phyloP scores from a whole-genome alignment of 1,284 basidiomycete species.

The Puccinia sorghi region DNA sequence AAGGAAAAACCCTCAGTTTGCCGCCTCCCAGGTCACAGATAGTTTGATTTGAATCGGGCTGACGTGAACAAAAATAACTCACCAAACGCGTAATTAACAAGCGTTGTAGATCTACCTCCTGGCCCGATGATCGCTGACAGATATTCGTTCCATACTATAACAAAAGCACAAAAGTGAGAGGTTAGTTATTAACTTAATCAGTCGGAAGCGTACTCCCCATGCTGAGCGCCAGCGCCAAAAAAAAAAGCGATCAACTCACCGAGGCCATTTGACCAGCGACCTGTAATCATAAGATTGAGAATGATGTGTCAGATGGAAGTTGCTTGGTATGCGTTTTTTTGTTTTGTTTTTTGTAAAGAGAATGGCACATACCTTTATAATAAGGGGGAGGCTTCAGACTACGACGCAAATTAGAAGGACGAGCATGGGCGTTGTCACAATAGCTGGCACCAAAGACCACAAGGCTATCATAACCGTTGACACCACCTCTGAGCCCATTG shows the following conservation, averaged over 20 bases:
- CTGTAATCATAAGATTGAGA: conserved; percentile 6
- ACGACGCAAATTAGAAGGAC: conserved; percentile 6
- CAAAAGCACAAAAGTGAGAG: neutral
- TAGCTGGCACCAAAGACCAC: conserved; percentile 43
- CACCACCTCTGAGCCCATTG: conserved; percentile 32
- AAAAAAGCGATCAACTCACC: conserved; percentile 5
- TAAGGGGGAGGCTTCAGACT: conserved; percentile 37
- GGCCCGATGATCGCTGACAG: conserved; percentile 32
- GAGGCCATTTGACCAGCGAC: conserved; percentile 41
- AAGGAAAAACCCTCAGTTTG: neutral
- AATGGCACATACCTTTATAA: conserved; percentile 24
- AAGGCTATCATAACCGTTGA: conserved; percentile 34
- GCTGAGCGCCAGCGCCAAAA: neutral
- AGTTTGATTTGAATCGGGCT: neutral
- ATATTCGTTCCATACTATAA: conserved; percentile 46
- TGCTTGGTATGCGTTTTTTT: no score
- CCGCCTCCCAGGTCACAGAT: neutral
- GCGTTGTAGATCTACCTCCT: conserved; percentile 22
- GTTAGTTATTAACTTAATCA: neutral
- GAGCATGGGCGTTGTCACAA: conserved; percentile 42
- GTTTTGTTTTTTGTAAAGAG: neutral
- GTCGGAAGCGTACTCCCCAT: neutral
- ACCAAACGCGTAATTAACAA: conserved; percentile 45
- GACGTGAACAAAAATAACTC: neutral
- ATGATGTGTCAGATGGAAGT: neutral